Base-by-base conservation (phyloP, 768 basidiomycete genomes). In the Kwoniella bestiolae region DNA sequence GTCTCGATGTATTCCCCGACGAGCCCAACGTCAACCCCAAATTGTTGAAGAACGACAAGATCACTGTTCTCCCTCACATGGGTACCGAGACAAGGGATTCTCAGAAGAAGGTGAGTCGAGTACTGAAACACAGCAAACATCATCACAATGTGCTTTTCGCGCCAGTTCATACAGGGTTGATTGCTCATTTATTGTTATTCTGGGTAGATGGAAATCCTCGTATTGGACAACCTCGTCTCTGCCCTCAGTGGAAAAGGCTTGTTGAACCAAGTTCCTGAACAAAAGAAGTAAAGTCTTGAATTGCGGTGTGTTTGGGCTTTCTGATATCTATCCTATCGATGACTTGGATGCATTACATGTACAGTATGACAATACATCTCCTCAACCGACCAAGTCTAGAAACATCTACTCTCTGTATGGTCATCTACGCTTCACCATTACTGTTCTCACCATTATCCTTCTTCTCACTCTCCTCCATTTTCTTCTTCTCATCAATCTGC, bases 1-100 rank as follows among this genome's bases (percentile, higher is more conserved):
- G 92, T 14, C 83, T 94, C 38, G 92, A 94, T 71, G 92, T 94
- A 25, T 93, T 72, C 82, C 91, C 92, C 5, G 85, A 94, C 80
- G 93, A 95, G 78, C 93, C 94, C 2, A 81, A 86, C 56, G 87
- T 95, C 51, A 90, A 94, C 77, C 88, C 90, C 1, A 86, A 88
- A 11, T 82, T 96, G 23, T 84, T 94, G 60, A 85, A 86, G n/a
- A 91, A 91, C 80, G 87, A 89, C 8, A 87, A 92, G 68, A 88
- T 92, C 67, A 89, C 89, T 31, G 84, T 97, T 8, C 85, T 97
- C 21, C 94, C 94, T 0, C 94, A 95, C 79, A 89, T 95, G 88
- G 94, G 94, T 53, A 79, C 77, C 38, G 72, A 79, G 57, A 76
- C 77, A 25, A 58, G 53, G 38, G 70, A 68, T 50, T 68, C 74